Base-by-base conservation (phyloP, 225 moss, liverwort and hornwort species). In the Neckera pumila region DNA sequence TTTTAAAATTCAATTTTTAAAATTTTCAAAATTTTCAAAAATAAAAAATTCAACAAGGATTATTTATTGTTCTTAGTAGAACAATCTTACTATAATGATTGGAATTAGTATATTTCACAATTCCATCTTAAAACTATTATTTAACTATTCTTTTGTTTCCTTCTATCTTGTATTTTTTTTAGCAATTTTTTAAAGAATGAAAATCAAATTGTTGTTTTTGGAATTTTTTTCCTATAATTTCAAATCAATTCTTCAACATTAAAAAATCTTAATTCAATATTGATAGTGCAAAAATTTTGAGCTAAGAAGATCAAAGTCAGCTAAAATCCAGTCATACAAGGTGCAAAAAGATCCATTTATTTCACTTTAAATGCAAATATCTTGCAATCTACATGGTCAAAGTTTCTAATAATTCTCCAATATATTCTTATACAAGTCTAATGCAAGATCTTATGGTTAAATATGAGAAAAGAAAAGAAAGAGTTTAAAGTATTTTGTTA, bases 261-360 rank as follows among this genome's bases (percentile, higher is more conserved):
- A 64, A 17, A 9, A 33, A 63, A 7, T 18, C 11, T 3, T 5
- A 34, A 65, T 34, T 10, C 5, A 36, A 66, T 19, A 66, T 66
- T 66, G 1, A 0, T 36, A 66, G 18, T 18, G 6, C 36, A 36
- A 36, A 66, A 65, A 66, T 0, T 34, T n/a, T 21, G 12, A 67
- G 11, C 6, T 21, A 11, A 36, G 12, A 67, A 21, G 21, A 67
- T 67, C 6, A 22, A 67, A 67, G 67, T 67, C 67, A n/a, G n/a
- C 12, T n/a, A 4, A 2, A 67, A 67, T n/a, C 67, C 7, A n/a
- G 4, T n/a, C 18, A n/a, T 7, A 1, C 3, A n/a, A 67, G 12
- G 21, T 21, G 12, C 2, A 67, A 66, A 36, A 11, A 36, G 3
- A 10, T 0, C 2, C 0, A 1, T 19, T 21, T 20, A 12, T 4